phyloP scores from a whole-genome alignment of 2,329 filamentous ascomycete species.

The Penicillium sp. region DNA sequence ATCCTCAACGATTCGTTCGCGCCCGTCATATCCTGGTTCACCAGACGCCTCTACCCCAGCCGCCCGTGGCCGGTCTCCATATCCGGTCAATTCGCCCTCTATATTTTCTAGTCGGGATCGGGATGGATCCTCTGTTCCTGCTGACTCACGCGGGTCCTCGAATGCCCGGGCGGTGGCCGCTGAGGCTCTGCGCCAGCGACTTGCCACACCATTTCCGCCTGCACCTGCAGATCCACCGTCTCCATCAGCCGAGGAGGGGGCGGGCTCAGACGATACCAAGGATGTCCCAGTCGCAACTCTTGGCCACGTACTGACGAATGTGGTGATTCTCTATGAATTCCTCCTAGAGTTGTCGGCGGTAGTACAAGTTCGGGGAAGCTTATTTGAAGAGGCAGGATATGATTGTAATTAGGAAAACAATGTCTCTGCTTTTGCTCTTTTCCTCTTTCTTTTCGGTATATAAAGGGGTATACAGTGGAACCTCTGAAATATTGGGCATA shows the following conservation, averaged over 20 bases:
- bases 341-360: constrained; percentile 72
- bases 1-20: constrained; percentile 19
- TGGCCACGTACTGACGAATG: constrained; percentile 75
- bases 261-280: constrained; percentile 21
- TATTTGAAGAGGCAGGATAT: constrained; percentile 75
- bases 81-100: constrained; percentile 3
- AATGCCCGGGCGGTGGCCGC: constrained; percentile 22
- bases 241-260: constrained; percentile 5
- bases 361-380: constrained; percentile 68
- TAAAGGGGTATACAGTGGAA: background rate
- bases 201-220: constrained; percentile 32
- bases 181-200: constrained; percentile 33
- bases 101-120: constrained; percentile 21
- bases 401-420: background rate
- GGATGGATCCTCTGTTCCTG: constrained; percentile 20
- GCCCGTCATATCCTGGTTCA: constrained; percentile 16
- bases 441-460: background rate
- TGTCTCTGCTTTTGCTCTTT: background rate
- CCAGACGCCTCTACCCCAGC: constrained; percentile 12
- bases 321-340: constrained; percentile 76
- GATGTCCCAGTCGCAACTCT: constrained; percentile 58
- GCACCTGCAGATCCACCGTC: background rate
- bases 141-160: constrained; percentile 26
- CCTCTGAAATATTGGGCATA: too few species aligned
- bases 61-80: constrained; percentile 18